Evolutionary conservation across 257 asterid genomes (phyloP), one percentile per base, ranked within the genome.

Genomic region (Solanum ahanhuiri): DNA sequence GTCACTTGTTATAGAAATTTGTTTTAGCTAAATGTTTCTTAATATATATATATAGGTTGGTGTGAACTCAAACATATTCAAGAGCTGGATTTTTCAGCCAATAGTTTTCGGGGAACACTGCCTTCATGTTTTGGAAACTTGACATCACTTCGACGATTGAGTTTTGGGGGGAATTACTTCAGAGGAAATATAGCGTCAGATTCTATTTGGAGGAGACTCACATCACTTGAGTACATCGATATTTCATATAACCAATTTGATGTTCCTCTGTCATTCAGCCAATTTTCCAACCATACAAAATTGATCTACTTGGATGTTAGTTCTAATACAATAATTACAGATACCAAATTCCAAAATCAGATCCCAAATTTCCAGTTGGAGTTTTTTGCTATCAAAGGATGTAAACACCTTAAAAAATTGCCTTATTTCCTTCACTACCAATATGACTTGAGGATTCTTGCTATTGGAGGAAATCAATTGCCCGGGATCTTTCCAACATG

Each of bases 401-500:
- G 60, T 3, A n/a, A 0, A 64, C 30, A 12, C 63, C 30, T 31
- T 34, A 15, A 20, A 39, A 73, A 58, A 20, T 2, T 54, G 2
- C 76, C 87, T 54, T 30, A 6, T 58, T 34, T 72, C 34, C 75
- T 85, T 34, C 30, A 1, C 12, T 72, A 85, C 25, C 84, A 73
- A 23, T n/a, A 25, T 25, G 70, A 85, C 58, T n/a, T 85, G 87
- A 85, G 87, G 77, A 17, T 85, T 37, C 84, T 85, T n/a, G 3
- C 3, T 35, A 67, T 85, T 1, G 2, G 5, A 0, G 6, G 22
- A 20, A 72, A 73, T 39, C 34, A 75, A 43, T 22, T 85, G 25
- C 2, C 0, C 54, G 75, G 72, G 2, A 85, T 4, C 2, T 85
- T 58, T 34, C 73, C 39, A 33, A 71, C 83, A 7, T 66, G 81